Base-by-base conservation (phyloP, 73 alveolate genomes). In the Breviolum minutum region DNA sequence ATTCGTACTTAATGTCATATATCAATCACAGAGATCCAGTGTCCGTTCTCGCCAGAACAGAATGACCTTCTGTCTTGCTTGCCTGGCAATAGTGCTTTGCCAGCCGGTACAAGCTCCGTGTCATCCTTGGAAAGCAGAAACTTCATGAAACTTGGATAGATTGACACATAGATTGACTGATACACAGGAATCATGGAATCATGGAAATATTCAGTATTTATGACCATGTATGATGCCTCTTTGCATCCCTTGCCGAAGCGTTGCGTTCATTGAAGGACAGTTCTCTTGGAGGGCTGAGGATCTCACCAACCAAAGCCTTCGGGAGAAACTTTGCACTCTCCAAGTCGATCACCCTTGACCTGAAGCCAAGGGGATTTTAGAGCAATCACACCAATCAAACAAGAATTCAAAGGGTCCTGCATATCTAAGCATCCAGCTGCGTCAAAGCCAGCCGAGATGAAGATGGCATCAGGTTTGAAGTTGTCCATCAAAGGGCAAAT, bases 281-380 rank as follows among this genome's bases (percentile, higher is more conserved):
- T 74, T 10, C 84, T 24, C 14, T 74, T 16, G 19, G 40, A 30
- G 26, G n/a, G 29, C 85, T 76, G 12, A 61, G 85, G 81, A 13
- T 64, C 95, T 27, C 60, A 29, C 95, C 95, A 88, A 8, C 95
- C 95, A 88, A 88, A 88, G 11, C 95, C 95, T 88, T 88, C 95
- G 11, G 95, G 95, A 26, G 85, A 64, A 26, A 88, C 95, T 10
- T 62, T 76, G 63, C 95, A 88, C 27, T 69, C 95, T 17, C 95
- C 95, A 17, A 88, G 95, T 22, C 85, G 79, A 88, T 88, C 95
- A 8, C 95, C 95, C 22, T 54, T 76, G 30, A 88, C 95, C 95
- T 88, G 16, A n/a, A 48, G 62, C 32, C 0, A 27, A 0, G n/a
- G 79, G 61, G n/a, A 19, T 2, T 10, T 54, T 8, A 29, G 62